Percentiles rank a stretch among this genome's conserved stretches.
Conservation (phyloP, 1,139 yeast genomes). For the Diutina siamensis region DNA sequence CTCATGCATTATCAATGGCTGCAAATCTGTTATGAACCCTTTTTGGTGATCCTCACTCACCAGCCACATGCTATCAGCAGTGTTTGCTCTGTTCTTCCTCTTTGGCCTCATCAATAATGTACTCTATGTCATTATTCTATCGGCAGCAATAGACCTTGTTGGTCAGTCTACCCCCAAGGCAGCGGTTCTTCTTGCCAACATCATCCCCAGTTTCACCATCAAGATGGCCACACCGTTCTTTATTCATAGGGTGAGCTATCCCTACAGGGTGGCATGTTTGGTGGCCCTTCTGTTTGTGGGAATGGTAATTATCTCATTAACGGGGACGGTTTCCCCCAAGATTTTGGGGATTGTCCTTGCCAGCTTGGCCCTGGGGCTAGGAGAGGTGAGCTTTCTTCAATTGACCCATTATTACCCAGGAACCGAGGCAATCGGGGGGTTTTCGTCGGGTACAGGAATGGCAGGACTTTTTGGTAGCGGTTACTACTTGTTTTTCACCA, state of each 20-base stretch:
- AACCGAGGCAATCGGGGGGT: constrained; percentile 56
- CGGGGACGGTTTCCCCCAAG: constrained; percentile 21
- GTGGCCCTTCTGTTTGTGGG: constrained; percentile 59
- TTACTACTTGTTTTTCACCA: constrained; percentile 29
- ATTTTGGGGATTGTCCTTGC: constrained; percentile 73
- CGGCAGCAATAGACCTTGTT: constrained; percentile 88
- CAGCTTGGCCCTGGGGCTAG: constrained; percentile 76
- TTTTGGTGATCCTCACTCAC: background rate
- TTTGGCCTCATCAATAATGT: constrained; percentile 86
- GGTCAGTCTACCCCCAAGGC: constrained; percentile 81
- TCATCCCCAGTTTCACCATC: constrained; percentile 65
- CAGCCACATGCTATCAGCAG: background rate
- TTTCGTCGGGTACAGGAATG: constrained; percentile 92
- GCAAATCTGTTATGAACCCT: too few relatives aligned
- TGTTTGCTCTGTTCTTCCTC: constrained; percentile 55
- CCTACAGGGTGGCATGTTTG: constrained; percentile 38
- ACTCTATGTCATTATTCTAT: constrained; percentile 77
- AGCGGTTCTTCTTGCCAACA: constrained; percentile 74
- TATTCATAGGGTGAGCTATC: constrained; percentile 55
- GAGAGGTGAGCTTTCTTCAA: constrained; percentile 81
- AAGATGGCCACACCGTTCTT: constrained; percentile 73
- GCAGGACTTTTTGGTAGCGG: constrained; percentile 82
- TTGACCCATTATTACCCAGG: constrained; percentile 61
- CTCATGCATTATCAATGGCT: too few relatives aligned
- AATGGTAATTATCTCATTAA: constrained; percentile 57